A percentile compares a stretch with the other conserved stretches of the same genome.
Evolutionary conservation across 257 asterid species (phyloP).

Genomic region (Capsicum baccatum): DNA sequence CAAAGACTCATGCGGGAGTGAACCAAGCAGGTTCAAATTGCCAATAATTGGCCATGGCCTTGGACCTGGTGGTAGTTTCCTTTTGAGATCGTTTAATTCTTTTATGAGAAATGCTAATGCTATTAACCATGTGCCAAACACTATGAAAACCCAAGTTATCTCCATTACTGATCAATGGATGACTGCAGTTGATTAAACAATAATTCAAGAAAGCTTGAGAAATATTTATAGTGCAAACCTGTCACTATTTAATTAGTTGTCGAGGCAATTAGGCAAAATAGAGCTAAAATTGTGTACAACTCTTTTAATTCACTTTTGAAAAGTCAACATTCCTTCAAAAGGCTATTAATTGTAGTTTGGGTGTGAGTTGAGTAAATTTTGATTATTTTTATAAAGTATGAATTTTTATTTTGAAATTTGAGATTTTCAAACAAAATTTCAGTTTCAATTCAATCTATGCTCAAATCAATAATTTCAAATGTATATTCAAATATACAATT

Average conservation of each 20-base stretch:
- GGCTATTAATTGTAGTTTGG: no score
- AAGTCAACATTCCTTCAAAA: no score
- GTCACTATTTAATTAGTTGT: no score
- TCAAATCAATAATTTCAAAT: no score
- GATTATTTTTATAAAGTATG: no score
- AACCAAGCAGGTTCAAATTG: background rate
- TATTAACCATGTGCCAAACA: background rate
- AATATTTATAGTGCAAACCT: background rate
- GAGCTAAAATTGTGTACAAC: no score
- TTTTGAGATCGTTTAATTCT: background rate
- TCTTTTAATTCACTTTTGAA: no score
- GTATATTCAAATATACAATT: no score
- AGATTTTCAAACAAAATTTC: no score
- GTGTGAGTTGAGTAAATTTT: no score
- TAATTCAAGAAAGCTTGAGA: background rate
- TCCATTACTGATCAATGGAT: background rate
- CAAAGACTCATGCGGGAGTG: background rate
- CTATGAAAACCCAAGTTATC: background rate
- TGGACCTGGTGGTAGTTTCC: background rate
- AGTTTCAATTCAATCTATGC: no score
- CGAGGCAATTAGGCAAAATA: background rate
- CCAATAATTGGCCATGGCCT: conserved; percentile 16
- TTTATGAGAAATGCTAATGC: background rate
- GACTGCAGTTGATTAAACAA: background rate
- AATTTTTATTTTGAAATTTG: no score